phyloP scores from a whole-genome alignment of 345 rosid genomes.

The Melastoma malabathricum region DNA sequence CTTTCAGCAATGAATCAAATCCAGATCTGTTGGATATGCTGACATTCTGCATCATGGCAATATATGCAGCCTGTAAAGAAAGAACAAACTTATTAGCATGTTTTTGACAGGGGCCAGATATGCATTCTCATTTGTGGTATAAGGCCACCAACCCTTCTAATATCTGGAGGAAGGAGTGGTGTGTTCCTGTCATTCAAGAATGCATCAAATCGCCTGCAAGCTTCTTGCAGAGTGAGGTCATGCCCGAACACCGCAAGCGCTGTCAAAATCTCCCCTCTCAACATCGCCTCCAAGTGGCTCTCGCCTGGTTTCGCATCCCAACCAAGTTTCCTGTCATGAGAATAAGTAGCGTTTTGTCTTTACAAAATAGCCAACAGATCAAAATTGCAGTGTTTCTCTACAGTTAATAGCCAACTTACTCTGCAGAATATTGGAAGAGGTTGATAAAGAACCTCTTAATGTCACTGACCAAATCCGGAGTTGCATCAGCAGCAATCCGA shows the following conservation, averaged over 20 bases:
- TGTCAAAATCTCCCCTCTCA: conserved; percentile 83
- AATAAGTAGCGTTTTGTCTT: conserved; percentile 1
- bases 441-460: conserved; percentile 45
- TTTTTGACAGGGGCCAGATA: neutral
- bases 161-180: conserved; percentile 73
- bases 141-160: conserved; percentile 48
- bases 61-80: conserved; percentile 67
- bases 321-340: conserved; percentile 55
- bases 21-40: conserved; percentile 47
- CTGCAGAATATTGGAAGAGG: conserved; percentile 53
- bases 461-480: conserved; percentile 35
- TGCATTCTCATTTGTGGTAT: neutral
- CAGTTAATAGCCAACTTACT: conserved; percentile 29
- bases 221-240: conserved; percentile 59
- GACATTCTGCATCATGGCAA: conserved; percentile 73
- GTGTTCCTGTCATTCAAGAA: conserved; percentile 70
- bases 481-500: conserved; percentile 71
- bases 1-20: conserved; percentile 61
- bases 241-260: conserved; percentile 69
- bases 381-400: too few relatives aligned
- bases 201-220: conserved; percentile 51
- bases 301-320: conserved; percentile 89
- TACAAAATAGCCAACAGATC: neutral
- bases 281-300: conserved; percentile 81
- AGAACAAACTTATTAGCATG: neutral